Conservation (phyloP, 768 basidiomycete genomes). For the Rhizopogon vesiculosus region DNA sequence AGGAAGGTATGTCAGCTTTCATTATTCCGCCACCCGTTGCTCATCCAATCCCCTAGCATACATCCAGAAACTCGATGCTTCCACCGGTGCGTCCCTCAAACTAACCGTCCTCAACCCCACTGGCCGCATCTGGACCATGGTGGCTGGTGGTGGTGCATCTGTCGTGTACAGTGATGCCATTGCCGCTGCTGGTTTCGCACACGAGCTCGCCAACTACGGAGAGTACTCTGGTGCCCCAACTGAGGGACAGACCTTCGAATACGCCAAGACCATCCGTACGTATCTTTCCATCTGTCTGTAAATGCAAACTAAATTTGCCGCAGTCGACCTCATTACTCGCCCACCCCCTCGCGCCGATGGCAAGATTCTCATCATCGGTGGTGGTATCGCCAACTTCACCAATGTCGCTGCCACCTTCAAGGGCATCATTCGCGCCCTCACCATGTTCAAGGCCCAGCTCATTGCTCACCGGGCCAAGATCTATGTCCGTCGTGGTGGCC, state of each 20-base stretch:
- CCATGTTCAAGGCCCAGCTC: conserved; percentile 86
- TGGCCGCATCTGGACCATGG: conserved; percentile 99
- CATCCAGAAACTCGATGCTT: conserved; percentile 96
- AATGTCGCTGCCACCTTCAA: conserved; percentile 99
- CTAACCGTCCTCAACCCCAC: conserved; percentile 93
- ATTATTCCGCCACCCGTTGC: neutral
- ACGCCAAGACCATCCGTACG: conserved; percentile 95
- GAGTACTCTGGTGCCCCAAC: conserved; percentile 99
- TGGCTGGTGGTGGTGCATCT: conserved; percentile 90
- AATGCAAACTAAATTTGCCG: conserved; percentile 4
- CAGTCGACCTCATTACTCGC: conserved; percentile 92
- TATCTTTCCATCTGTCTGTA: conserved; percentile 7
- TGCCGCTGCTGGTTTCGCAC: conserved; percentile 89
- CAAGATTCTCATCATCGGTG: conserved; percentile 99
- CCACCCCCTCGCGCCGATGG: conserved; percentile 79
- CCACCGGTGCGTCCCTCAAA: conserved; percentile 97
- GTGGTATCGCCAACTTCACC: conserved; percentile 99
- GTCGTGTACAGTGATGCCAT: conserved; percentile 74
- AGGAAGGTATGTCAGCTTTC: conserved; percentile 45
- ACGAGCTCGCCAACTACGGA: conserved; percentile 99
- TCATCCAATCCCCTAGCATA: conserved; percentile 49
- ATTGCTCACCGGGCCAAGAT: conserved; percentile 79
- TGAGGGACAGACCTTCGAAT: conserved; percentile 98
- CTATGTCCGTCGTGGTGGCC: conserved; percentile 96
- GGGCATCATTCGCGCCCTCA: conserved; percentile 96